These are phyloP conservation scores for Starmerella apicola DNA, from an alignment of 805 yeast genomes.

Conservation along the genomic window DNA sequence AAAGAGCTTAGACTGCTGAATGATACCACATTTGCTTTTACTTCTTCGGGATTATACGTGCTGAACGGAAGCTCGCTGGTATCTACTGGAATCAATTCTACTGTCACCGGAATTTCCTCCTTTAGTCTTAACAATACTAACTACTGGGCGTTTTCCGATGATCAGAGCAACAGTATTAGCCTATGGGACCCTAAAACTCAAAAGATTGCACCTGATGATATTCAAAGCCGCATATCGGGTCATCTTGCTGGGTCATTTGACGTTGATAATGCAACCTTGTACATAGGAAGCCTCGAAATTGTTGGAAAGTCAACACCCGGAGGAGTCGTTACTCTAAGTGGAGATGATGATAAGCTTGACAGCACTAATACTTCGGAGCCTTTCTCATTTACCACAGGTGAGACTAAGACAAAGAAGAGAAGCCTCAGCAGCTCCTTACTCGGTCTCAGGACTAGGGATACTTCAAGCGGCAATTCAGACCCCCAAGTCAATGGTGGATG, in stretches of 20 bases:
- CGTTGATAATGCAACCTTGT: slow-evolving; percentile 11
- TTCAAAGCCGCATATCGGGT: slow-evolving; percentile 4
- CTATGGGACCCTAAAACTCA: slow-evolving; percentile 7
- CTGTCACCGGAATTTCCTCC: slow-evolving; percentile 16
- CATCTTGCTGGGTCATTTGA: slow-evolving; percentile 7
- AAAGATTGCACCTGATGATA: not conserved
- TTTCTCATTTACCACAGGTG: not conserved
- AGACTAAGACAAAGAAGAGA: not conserved
- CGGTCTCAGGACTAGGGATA: not conserved
- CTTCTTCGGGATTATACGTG: slow-evolving; percentile 1
- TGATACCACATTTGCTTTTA: slow-evolving; percentile 25
- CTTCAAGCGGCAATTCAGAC: not conserved
- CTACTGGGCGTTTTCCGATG: slow-evolving; percentile 22
- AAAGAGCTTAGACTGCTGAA: slow-evolving; percentile 38
- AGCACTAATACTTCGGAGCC: not conserved
- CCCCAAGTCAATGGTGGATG: slow-evolving; percentile 28
- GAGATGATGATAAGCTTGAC: not conserved
- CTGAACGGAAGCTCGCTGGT: not conserved
- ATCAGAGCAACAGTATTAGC: slow-evolving; percentile 6
- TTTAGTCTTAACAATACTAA: slow-evolving; percentile 21
- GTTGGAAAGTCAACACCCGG: slow-evolving; percentile 1
- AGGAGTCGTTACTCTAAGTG: slow-evolving; percentile 2
- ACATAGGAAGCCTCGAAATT: slow-evolving; percentile 26
- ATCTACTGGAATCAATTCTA: not conserved
- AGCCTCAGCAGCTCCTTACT: not conserved